A percentile compares a stretch with the other conserved stretches of the same genome.
Conservation (phyloP, 2,329 filamentous ascomycete species). For the Reticulascus tulasneorum region DNA sequence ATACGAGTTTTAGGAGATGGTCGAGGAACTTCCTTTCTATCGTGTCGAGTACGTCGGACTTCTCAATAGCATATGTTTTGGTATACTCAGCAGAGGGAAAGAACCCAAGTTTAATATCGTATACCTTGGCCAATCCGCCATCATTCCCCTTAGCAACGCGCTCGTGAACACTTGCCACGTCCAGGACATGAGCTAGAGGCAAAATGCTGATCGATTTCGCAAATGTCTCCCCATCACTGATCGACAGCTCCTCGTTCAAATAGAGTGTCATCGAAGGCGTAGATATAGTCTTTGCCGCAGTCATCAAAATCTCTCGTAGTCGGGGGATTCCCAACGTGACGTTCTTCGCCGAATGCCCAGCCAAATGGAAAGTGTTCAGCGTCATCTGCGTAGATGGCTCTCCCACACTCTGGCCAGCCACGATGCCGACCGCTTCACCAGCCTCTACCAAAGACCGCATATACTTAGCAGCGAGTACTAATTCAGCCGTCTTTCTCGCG, state of each 20-base stretch:
- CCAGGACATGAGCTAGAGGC: constrained; percentile 77
- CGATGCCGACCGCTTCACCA: constrained; percentile 93
- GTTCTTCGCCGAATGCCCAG: constrained; percentile 96
- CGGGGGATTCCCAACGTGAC: constrained; percentile 97
- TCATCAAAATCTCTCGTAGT: constrained; percentile 97
- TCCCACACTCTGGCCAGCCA: constrained; percentile 93
- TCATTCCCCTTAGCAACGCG: constrained; percentile 67
- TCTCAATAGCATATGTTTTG: constrained; percentile 77
- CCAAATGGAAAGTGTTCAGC: constrained; percentile 98
- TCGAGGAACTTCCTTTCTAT: constrained; percentile 79
- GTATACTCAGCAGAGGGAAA: constrained; percentile 83
- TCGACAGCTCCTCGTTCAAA: constrained; percentile 67
- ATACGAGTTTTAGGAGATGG: constrained; percentile 64
- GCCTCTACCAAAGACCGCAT: constrained; percentile 88
- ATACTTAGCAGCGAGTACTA: constrained; percentile 87
- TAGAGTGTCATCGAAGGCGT: constrained; percentile 88
- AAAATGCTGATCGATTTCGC: constrained; percentile 89
- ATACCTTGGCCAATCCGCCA: constrained; percentile 73
- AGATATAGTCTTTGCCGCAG: constrained; percentile 81
- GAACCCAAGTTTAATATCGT: constrained; percentile 75
- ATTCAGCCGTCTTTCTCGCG: constrained; percentile 72
- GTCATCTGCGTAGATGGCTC: constrained; percentile 99
- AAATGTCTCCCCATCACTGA: constrained; percentile 70
- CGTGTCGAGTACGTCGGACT: constrained; percentile 71
- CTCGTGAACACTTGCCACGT: constrained; percentile 78